These are phyloP conservation scores for Fusarium poae DNA, from an alignment of 2,329 filamentous ascomycete genomes.

Conservation along the genomic window DNA sequence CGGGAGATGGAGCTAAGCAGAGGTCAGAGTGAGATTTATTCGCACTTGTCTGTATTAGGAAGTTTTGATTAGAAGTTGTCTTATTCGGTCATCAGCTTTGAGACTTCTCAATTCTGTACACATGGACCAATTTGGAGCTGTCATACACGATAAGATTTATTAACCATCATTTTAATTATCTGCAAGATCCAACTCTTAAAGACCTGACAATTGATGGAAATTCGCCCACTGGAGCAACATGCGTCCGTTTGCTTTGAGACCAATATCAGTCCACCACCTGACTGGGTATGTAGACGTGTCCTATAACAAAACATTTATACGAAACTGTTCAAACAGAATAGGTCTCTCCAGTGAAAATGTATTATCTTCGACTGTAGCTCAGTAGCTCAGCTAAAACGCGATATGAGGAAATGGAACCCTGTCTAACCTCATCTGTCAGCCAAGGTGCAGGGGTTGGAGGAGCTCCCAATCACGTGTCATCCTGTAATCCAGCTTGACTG, in stretches of 20 bases:
- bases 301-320: background rate
- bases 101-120: background rate
- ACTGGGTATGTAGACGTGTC: background rate
- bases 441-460: too few species aligned
- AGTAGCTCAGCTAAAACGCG: background rate
- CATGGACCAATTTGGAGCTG: background rate
- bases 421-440: background rate
- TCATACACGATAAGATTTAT: background rate
- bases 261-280: background rate
- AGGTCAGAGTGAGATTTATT: background rate
- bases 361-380: background rate
- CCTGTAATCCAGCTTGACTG: too few species aligned
- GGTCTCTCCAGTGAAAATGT: fast-evolving
- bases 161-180: too few species aligned
- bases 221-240: background rate
- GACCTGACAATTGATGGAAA: background rate
- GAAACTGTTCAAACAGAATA: background rate
- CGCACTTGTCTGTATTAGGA: background rate
- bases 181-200: fast-evolving
- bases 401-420: background rate
- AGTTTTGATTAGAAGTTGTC: background rate
- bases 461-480: too few species aligned
- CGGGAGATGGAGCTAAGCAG: background rate
- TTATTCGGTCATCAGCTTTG: background rate
- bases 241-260: background rate